Base-by-base conservation (phyloP, 83 land plant species). In the Isoetes engelmannii region DNA sequence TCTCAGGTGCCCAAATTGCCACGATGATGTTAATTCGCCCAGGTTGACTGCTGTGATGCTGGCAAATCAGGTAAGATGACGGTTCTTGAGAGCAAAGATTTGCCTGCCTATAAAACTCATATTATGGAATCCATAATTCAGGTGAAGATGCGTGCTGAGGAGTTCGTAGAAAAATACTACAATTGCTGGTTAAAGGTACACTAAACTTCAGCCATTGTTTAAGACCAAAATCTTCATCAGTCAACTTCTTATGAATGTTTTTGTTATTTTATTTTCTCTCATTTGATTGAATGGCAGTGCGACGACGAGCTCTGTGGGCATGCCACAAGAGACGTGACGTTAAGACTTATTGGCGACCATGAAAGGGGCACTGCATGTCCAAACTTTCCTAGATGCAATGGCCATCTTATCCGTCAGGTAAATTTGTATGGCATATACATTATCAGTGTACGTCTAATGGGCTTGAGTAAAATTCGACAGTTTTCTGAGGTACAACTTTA, bases 231-330 rank as follows among this genome's bases (percentile, higher is more conserved):
- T 0, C 2, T 28, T 28, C 37, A 28, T 28, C 37, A 28, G 0
- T 28, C 37, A 28, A 28, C 37, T 28, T n/a, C n/a, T 28, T 28
- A 28, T 28, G 37, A 28, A 28, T 28, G 37, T 28, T 28, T 28
- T 28, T 28, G 37, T 28, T 28, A 0, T 28, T 28, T 28, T 28
- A 28, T 28, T 28, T 28, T 2, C 37, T 28, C 37, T 28, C 37
- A 28, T 28, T 28, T 28, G 15, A 55, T 71, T 41, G 43, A 4
- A 13, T 79, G 56, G 67, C 77, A 95, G 99, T 95, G 99, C 73
- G 99, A 95, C 69, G 99, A 90, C 70, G 99, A 95, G 68, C 80
- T 83, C 67, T 95, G 99, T 80, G 84, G 89, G 44, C 84, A 84
- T 63, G 75, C 85, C 12, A 86, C 99, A 5, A 79, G 94, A 9